These are phyloP conservation scores for Salmacisia buchloeana DNA, from an alignment of 1,284 basidiomycete genomes.

Conservation along the genomic window DNA sequence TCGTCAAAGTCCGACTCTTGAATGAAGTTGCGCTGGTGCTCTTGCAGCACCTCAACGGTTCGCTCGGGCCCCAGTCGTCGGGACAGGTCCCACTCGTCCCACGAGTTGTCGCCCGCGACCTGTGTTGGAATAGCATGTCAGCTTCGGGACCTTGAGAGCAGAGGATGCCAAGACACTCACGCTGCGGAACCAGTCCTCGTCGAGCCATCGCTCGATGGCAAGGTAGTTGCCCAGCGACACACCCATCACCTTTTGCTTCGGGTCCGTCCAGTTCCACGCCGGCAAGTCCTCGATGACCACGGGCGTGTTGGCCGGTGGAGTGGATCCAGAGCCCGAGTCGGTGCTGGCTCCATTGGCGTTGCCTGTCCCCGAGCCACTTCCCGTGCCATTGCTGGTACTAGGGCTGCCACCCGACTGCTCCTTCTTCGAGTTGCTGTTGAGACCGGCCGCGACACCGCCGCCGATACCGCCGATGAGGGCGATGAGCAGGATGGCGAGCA, in stretches of 20 bases:
- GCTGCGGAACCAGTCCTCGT: slow-evolving; percentile 51
- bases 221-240: slow-evolving; percentile 47
- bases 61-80: slow-evolving; percentile 36
- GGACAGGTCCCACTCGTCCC: slow-evolving; percentile 52
- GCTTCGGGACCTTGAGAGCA: not conserved
- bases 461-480: not conserved
- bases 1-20: slow-evolving; percentile 51
- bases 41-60: slow-evolving; percentile 24
- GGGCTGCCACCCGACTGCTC: not conserved
- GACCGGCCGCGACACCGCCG: not conserved
- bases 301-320: slow-evolving; percentile 10
- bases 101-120: slow-evolving; percentile 42
- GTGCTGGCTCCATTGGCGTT: not conserved
- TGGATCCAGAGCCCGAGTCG: not conserved
- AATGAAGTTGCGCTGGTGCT: slow-evolving; percentile 51
- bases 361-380: not conserved
- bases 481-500: slow-evolving; percentile 2
- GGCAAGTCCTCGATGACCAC: slow-evolving; percentile 31
- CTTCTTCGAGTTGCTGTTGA: not conserved
- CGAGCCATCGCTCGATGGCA: slow-evolving; percentile 51
- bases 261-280: slow-evolving; percentile 43
- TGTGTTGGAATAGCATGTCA: slow-evolving; percentile 15
- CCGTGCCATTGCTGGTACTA: too few relatives aligned
- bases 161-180: not conserved
- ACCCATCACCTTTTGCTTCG: slow-evolving; percentile 43